phyloP scores from a whole-genome alignment of 1,284 basidiomycete genomes.

The Fereydounia khargensis region DNA sequence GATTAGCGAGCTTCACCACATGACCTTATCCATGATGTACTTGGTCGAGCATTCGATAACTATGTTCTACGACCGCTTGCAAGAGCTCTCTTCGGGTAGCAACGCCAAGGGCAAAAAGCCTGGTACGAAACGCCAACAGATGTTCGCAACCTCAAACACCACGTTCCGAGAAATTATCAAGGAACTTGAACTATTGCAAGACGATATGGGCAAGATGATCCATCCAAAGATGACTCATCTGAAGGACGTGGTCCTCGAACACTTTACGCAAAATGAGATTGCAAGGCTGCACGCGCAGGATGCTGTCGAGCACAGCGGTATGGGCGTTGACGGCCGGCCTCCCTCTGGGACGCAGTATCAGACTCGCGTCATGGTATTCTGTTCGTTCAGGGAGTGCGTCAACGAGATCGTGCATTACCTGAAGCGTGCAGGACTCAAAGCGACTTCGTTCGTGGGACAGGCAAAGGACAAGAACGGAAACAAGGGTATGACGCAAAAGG shows the following conservation, averaged over 20 bases:
- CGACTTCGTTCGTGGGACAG: constrained; percentile 91
- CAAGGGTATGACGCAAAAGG: constrained; percentile 84
- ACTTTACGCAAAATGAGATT: constrained; percentile 32
- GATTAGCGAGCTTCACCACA: constrained; percentile 31
- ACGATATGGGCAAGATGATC: constrained; percentile 62
- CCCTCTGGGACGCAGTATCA: constrained; percentile 49
- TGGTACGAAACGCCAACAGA: constrained; percentile 33
- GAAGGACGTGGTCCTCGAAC: constrained; percentile 33
- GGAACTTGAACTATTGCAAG: constrained; percentile 64
- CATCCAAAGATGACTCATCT: constrained; percentile 95
- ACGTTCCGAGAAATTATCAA: constrained; percentile 67
- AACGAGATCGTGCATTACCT: constrained; percentile 74
- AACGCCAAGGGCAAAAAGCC: constrained; percentile 50
- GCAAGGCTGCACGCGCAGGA: constrained; percentile 71
- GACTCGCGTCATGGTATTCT: constrained; percentile 94
- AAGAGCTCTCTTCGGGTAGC: constrained; percentile 57
- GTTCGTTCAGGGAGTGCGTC: constrained; percentile 81
- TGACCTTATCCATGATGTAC: constrained; percentile 49
- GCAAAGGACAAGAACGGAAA: constrained; percentile 78
- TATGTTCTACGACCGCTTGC: constrained; percentile 55
- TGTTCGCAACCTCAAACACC: constrained; percentile 63
- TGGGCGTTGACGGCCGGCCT: constrained; percentile 45
- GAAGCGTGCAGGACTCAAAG: constrained; percentile 62
- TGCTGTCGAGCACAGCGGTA: constrained; percentile 28
- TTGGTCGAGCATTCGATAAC: constrained; percentile 70